Evolutionary conservation across 371 early-diverging fungal genomes (phyloP), one percentile per base, ranked within the genome.

Genomic region (Mucor indicus): DNA sequence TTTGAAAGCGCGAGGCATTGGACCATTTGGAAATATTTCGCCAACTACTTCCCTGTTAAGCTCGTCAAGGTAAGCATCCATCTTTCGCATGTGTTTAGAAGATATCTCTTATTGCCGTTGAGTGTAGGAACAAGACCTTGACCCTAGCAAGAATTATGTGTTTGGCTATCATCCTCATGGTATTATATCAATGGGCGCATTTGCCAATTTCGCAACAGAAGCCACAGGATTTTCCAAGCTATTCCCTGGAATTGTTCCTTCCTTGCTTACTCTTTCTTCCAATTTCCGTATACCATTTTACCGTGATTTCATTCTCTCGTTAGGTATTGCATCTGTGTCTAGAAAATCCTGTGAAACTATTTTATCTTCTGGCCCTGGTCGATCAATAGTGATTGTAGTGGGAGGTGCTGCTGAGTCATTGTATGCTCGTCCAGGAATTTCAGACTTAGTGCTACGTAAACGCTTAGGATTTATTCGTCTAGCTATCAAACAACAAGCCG

Each of bases 81-180:
- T 39, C 15, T 31, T 4, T 22, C 23, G 25, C 11, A 27, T 27
- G 11, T 7, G 27, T 16, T 42, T 12, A n/a, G n/a, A n/a, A n/a
- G n/a, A n/a, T n/a, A n/a, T n/a, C n/a, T n/a, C n/a, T n/a, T n/a
- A n/a, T n/a, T n/a, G n/a, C n/a, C n/a, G n/a, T n/a, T n/a, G 20
- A 12, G 13, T 31, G 9, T 46, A 87, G 80, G 86, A 86, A 57
- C 73, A 60, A 10, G 89, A 90, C 24, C 61, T 92, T 48, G 90
- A 89, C 54, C 86, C 90, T 3, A 57, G 61, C 12, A 77, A 80
- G 44, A 89, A 84, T 55, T 90, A 90, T 44, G 70, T 91, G n/a
- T 83, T 89, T 59, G 87, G 86, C 11, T 87, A 87, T 48, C 87
- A 87, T 45, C 91, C 91, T 17, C 91, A 91, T 46, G 91, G 93